Evolutionary conservation across 306 rosid genomes (phyloP).

Genomic region (Nissolia schottii): DNA sequence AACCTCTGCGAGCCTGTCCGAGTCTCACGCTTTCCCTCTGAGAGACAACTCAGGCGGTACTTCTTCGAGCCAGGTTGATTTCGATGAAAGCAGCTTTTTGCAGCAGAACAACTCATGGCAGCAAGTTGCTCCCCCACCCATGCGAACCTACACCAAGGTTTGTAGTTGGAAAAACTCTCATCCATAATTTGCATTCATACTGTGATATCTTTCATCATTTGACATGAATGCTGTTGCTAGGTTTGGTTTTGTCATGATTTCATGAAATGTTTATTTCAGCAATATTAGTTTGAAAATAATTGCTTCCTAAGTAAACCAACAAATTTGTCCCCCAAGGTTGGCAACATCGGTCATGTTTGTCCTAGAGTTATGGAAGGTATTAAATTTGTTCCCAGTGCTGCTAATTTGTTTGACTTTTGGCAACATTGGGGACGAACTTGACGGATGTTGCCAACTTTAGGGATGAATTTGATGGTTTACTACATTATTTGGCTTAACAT

Average conservation of each 20-base stretch:
- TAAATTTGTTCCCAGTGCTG: too few species aligned
- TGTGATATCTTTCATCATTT: background rate
- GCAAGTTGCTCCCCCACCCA: slow-evolving; percentile 58
- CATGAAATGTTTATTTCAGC: background rate
- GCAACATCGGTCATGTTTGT: too few species aligned
- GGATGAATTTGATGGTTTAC: too few species aligned
- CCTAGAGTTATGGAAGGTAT: too few species aligned
- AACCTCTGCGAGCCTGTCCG: slow-evolving; percentile 68
- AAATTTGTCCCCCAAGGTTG: too few species aligned
- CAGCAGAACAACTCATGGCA: slow-evolving; percentile 88
- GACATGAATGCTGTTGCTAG: background rate
- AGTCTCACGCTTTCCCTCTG: slow-evolving; percentile 65
- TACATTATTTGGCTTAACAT: background rate
- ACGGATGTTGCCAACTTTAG: too few species aligned
- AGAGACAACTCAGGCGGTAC: slow-evolving; percentile 85
- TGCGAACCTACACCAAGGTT: slow-evolving; percentile 89
- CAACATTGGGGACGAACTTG: too few species aligned
- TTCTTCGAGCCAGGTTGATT: slow-evolving; percentile 84
- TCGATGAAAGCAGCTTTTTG: slow-evolving; percentile 75
- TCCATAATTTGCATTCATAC: background rate
- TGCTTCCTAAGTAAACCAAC: too few species aligned
- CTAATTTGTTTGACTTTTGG: too few species aligned
- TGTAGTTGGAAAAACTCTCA: background rate
- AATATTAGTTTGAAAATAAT: background rate
- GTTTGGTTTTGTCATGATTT: background rate